Evolutionary conservation across 352 stramenopile species (phyloP).

Genomic region (Chrysophaeum taylorii): DNA sequence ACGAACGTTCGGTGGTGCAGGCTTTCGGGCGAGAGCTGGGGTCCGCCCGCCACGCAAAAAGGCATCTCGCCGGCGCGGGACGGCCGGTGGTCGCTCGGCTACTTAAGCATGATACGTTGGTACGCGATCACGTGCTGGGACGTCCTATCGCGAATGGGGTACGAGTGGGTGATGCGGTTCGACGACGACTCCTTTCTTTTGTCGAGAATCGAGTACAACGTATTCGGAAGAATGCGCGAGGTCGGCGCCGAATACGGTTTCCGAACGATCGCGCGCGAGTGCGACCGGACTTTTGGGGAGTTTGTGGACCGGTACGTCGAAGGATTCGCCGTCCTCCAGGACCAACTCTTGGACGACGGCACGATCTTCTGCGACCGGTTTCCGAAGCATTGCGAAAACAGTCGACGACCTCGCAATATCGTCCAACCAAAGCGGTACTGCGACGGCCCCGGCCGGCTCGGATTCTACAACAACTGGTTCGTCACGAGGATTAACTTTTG

Average conservation of each 20-base stretch:
- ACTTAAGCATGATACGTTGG: conserved; percentile 7
- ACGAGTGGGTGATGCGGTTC: conserved; percentile 4
- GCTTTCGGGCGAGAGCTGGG: background rate
- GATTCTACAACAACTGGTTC: conserved; percentile 18
- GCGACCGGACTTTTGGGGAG: background rate
- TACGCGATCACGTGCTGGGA: conserved; percentile 11
- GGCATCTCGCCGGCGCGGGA: background rate
- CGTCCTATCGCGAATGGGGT: background rate
- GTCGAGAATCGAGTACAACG: background rate
- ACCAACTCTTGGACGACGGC: background rate
- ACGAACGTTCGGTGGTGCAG: background rate
- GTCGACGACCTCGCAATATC: background rate
- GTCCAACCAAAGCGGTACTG: background rate
- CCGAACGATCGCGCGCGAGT: conserved; percentile 6
- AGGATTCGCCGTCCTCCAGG: no score
- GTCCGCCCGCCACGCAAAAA: background rate
- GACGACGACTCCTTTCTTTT: conserved; percentile 15
- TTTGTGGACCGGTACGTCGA: background rate
- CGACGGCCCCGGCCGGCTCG: conserved; percentile 6
- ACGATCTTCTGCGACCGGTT: conserved; percentile 7
- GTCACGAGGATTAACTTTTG: background rate
- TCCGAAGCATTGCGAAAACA: background rate
- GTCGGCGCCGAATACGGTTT: background rate
- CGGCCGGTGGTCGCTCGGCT: background rate
- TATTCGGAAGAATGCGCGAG: background rate